Evolutionary conservation across 2,329 filamentous ascomycete species (phyloP).

Genomic region (Curvularia verruculosa): DNA sequence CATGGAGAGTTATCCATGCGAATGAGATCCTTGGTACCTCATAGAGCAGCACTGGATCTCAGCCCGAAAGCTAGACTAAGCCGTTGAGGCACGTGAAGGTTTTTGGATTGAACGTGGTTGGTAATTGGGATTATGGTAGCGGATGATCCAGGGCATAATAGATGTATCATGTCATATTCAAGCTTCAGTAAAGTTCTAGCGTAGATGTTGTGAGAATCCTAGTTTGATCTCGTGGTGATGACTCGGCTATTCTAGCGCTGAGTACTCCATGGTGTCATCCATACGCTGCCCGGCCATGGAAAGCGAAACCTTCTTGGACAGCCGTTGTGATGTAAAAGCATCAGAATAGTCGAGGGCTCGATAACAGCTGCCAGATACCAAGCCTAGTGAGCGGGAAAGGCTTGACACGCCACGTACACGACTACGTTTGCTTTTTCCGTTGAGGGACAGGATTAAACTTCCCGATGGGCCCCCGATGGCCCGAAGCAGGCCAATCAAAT

Average conservation of each 20-base stretch:
- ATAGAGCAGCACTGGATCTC: neutral
- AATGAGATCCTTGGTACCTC: conserved; percentile 1
- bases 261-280: neutral
- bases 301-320: neutral
- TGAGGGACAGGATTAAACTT: neutral
- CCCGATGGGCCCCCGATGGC: neutral
- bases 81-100: conserved; percentile 3
- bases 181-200: neutral
- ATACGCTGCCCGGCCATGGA: neutral
- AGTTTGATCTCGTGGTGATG: neutral
- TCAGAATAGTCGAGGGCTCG: neutral
- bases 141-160: neutral
- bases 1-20: conserved; percentile 6
- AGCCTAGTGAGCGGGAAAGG: neutral
- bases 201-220: neutral
- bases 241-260: neutral
- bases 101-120: neutral
- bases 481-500: neutral
- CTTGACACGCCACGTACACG: neutral
- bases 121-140: neutral
- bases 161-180: neutral
- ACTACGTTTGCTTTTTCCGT: neutral
- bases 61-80: conserved; percentile 5
- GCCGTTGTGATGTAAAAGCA: neutral
- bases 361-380: conserved; percentile 9